Conservation (phyloP, 2,329 filamentous ascomycete species). For the Sclerotiophoma versabilis region DNA sequence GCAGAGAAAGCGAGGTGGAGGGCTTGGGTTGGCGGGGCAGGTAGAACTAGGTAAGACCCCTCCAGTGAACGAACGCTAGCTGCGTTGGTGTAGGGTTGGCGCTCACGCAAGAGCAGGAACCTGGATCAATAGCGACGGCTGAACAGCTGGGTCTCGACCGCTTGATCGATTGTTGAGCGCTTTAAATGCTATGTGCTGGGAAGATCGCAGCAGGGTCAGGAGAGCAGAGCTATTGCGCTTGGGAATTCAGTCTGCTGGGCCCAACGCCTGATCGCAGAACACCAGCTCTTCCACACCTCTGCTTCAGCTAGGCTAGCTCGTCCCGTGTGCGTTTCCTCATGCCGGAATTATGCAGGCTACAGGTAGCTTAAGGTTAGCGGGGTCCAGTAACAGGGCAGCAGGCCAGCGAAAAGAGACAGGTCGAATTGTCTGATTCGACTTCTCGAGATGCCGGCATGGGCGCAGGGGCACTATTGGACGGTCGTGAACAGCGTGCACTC, state of each 20-base stretch:
- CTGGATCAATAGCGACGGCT: constrained; percentile 7
- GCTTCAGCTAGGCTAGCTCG: constrained; percentile 26
- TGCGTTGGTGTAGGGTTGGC: constrained; percentile 27
- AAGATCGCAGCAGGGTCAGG: constrained; percentile 3
- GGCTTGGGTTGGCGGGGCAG: constrained; percentile 40
- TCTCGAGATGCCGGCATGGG: constrained; percentile 30
- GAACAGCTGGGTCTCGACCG: neutral
- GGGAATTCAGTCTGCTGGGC: constrained; percentile 12
- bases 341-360: constrained; percentile 42
- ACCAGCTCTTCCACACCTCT: constrained; percentile 19
- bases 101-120: constrained; percentile 23
- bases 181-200: constrained; percentile 1
- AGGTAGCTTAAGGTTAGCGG: constrained; percentile 26
- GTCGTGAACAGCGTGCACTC: constrained; percentile 13
- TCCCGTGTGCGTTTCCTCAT: constrained; percentile 52
- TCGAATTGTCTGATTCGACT: constrained; percentile 37
- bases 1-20: constrained; percentile 35
- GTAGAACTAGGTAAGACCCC: constrained; percentile 40
- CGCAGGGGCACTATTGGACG: constrained; percentile 28
- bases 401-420: constrained; percentile 28
- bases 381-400: constrained; percentile 33
- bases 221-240: constrained; percentile 17
- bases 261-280: constrained; percentile 16
- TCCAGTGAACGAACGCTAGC: constrained; percentile 45
- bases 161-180: constrained; percentile 4